Base-by-base conservation (phyloP, 2,329 filamentous ascomycete species). In the Tolypocladium cylindrosporum region DNA sequence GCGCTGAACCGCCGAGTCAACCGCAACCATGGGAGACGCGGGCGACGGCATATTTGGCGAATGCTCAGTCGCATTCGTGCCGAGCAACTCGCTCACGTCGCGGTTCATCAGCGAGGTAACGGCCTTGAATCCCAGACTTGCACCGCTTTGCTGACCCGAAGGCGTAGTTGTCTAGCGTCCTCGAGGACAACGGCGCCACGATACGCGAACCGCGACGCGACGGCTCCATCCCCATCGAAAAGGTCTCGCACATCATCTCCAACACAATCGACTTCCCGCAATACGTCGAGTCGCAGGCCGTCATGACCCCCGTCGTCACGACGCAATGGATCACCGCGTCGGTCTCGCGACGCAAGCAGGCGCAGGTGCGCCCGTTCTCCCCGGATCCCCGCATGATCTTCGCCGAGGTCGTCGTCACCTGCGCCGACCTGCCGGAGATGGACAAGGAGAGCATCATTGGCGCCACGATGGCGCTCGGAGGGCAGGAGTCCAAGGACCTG, bases 401-500 rank as follows among this genome's bases (percentile, higher is more conserved):
- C 73, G 89, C 89, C 55, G 87, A 91, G 64, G 88, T 97, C 48
- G 83, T 89, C 36, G 80, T 97, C 21, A 88, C 87, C 39, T 95
- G 90, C 68, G 90, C 87, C 53, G 89, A 94, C 66, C 84, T 99
- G 53, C 94, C 94, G 0, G 78, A 84, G 41, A 88, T 85, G 41
- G 94, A 99, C 72, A 90, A 91, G 69, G 93, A 97, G 74, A 90
- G 91, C 13, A 97, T 99, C 58, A 85, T 90, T 43, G 94, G 92
- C 13, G 93, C 91, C 1, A 90, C 93, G 2, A 76, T 96, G 67
- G 93, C 94, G 0, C 85, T 97, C 74, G 94, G 94, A 27, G 94
- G 94, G 19, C 83, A 90, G 65, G 90, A 92, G 67, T 87, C 85
- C 27, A 82, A 85, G 55, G 81, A 84, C 56, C 75, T 96, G 52